Evolutionary conservation across 1,139 yeast genomes (phyloP).

Genomic region (Yamadazyma songkhlaensis): DNA sequence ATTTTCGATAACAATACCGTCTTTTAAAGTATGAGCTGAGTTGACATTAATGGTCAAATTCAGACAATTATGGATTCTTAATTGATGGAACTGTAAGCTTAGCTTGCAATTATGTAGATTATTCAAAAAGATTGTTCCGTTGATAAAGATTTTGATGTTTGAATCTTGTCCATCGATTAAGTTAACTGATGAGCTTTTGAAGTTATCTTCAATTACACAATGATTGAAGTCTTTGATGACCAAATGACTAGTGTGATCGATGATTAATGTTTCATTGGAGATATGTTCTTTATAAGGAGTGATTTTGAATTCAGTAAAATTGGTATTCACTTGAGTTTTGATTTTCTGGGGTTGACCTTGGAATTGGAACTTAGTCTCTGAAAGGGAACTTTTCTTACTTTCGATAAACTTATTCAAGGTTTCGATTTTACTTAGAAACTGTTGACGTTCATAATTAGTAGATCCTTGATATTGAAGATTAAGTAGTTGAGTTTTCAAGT

Average conservation of each 20-base stretch:
- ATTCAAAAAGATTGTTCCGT: slow-evolving; percentile 33
- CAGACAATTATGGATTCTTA: slow-evolving; percentile 32
- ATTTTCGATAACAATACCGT: slow-evolving; percentile 32
- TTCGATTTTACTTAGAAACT: slow-evolving; percentile 10
- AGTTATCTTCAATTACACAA: slow-evolving; percentile 11
- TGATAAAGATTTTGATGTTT: slow-evolving; percentile 19
- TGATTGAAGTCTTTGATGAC: slow-evolving; percentile 13
- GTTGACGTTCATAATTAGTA: slow-evolving; percentile 12
- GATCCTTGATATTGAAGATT: slow-evolving; percentile 1
- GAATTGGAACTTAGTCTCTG: slow-evolving; percentile 20
- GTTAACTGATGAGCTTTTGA: slow-evolving; percentile 21
- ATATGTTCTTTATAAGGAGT: slow-evolving; percentile 6
- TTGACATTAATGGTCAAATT: slow-evolving; percentile 21
- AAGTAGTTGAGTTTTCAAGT: slow-evolving; percentile 3
- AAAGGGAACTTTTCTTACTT: slow-evolving; percentile 16
- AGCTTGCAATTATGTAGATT: slow-evolving; percentile 23
- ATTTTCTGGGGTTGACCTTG: slow-evolving; percentile 26
- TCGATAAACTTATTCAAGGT: slow-evolving; percentile 19
- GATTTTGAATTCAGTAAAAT: background rate
- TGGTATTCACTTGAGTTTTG: background rate
- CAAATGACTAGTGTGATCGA: slow-evolving; percentile 15
- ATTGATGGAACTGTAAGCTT: slow-evolving; percentile 35
- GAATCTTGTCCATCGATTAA: slow-evolving; percentile 19
- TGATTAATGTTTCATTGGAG: slow-evolving; percentile 3
- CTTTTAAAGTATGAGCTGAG: background rate